A percentile compares a stretch with the other conserved stretches of the same genome.
Conservation (phyloP, 2,329 filamentous ascomycete genomes). For the Lecanoromycetidae sp. region DNA sequence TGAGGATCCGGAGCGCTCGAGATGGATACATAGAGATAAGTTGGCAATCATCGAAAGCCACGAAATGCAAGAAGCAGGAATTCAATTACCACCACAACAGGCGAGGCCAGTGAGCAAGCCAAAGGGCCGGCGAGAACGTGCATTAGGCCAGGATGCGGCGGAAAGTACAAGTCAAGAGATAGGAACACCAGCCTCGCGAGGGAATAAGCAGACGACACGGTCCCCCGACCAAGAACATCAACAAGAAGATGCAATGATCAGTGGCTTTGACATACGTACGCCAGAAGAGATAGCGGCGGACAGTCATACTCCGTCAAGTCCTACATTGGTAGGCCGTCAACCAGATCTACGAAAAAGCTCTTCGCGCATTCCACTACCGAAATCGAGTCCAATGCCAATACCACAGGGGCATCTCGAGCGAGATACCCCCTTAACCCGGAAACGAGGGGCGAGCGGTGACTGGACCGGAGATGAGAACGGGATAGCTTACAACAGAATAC, state of each 20-base stretch:
- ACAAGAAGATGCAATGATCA: constrained; percentile 28
- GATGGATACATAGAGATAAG: constrained; percentile 41
- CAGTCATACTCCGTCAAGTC: constrained; percentile 25
- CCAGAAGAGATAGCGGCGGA: constrained; percentile 63
- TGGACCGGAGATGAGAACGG: constrained; percentile 48
- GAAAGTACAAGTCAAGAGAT: constrained; percentile 26
- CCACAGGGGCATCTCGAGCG: constrained; percentile 60
- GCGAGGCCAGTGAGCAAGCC: constrained; percentile 24
- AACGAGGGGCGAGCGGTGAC: constrained; percentile 43
- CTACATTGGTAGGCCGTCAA: constrained; percentile 38
- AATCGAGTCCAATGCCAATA: constrained; percentile 65
- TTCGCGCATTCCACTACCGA: constrained; percentile 79
- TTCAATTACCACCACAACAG: constrained; percentile 30
- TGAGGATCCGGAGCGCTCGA: constrained; percentile 19
- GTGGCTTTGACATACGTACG: constrained; percentile 45
- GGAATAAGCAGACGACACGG: constrained; percentile 24
- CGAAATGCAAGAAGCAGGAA: constrained; percentile 37
- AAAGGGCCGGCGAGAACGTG: constrained; percentile 14
- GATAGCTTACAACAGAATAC: constrained; percentile 48
- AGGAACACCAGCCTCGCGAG: constrained; percentile 27
- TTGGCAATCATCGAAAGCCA: constrained; percentile 39
- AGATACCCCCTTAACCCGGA: constrained; percentile 54
- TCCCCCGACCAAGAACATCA: constrained; percentile 29
- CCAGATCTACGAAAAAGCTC: constrained; percentile 42
- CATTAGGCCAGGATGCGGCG: constrained; percentile 28